Evolutionary conservation across 2,329 filamentous ascomycete genomes (phyloP).

Genomic region (Chaetomium sp.): DNA sequence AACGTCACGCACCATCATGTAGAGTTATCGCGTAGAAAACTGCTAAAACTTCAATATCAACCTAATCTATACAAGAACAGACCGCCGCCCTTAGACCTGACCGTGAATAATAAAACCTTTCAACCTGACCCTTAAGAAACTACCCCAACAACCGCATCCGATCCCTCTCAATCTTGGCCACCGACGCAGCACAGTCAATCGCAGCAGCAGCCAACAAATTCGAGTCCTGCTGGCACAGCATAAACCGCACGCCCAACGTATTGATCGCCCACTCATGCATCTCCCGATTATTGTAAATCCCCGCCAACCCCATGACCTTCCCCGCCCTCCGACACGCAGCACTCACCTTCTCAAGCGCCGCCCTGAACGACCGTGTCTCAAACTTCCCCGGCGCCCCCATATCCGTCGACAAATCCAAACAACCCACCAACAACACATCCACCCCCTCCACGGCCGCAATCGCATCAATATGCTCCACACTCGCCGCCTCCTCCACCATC

Average conservation of each 20-base stretch:
- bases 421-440: not conserved
- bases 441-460: not conserved
- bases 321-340: not conserved
- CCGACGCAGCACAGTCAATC: not conserved
- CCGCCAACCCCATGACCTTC: not conserved
- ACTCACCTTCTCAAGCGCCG: not conserved
- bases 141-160: too few species aligned
- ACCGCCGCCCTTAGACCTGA: too few species aligned
- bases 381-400: not conserved
- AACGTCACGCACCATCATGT: too few species aligned
- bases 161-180: not conserved
- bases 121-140: too few species aligned
- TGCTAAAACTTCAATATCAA: too few species aligned
- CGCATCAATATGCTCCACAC: not conserved
- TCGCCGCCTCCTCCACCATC: not conserved
- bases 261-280: slow-evolving; percentile 1
- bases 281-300: not conserved
- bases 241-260: not conserved
- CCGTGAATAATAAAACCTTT: too few species aligned
- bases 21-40: too few species aligned
- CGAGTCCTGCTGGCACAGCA: slow-evolving; percentile 1
- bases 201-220: not conserved
- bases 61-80: too few species aligned
- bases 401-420: not conserved
- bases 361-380: not conserved